Percentiles rank a stretch among this genome's conserved stretches.
phyloP scores from a whole-genome alignment of 2,329 filamentous ascomycete genomes.

The Penicillium sp. region DNA sequence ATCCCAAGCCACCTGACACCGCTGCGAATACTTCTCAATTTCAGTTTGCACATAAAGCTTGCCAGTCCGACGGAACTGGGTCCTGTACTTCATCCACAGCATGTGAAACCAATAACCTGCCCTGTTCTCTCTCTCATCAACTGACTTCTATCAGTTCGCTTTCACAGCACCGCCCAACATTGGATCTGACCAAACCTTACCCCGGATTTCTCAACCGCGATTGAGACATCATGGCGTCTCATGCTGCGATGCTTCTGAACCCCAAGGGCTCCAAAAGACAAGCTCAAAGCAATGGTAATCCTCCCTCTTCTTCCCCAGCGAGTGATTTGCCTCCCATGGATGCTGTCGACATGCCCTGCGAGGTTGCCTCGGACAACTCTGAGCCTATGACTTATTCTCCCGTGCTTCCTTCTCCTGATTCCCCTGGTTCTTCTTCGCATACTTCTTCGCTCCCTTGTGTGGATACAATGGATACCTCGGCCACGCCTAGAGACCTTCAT shows the following conservation, averaged over 20 bases:
- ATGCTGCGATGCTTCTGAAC: constrained; percentile 45
- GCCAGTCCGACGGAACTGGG: not conserved
- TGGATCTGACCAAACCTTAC: constrained; percentile 13
- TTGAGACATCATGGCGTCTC: constrained; percentile 36
- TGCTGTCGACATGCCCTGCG: not conserved
- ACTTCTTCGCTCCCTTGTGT: constrained; percentile 10
- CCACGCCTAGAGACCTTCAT: not conserved
- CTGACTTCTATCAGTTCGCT: constrained; percentile 1
- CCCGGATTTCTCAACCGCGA: not conserved
- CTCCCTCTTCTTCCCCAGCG: constrained; percentile 7
- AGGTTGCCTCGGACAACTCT: not conserved
- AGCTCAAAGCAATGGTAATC: constrained; percentile 36
- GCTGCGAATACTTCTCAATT: not conserved
- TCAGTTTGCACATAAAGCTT: not conserved
- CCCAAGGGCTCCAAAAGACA: constrained; percentile 43
- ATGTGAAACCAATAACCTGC: not conserved
- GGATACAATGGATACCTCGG: not conserved
- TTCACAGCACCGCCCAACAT: not conserved
- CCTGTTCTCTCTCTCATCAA: not conserved
- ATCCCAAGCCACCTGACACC: not conserved
- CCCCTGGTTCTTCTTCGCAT: constrained; percentile 7
- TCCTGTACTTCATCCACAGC: not conserved
- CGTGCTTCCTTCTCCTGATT: not conserved
- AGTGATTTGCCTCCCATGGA: not conserved
- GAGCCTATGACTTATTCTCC: not conserved